These are phyloP conservation scores for Yamadazyma pseudoaaseri DNA, from an alignment of 1,139 yeast genomes.

Conservation along the genomic window DNA sequence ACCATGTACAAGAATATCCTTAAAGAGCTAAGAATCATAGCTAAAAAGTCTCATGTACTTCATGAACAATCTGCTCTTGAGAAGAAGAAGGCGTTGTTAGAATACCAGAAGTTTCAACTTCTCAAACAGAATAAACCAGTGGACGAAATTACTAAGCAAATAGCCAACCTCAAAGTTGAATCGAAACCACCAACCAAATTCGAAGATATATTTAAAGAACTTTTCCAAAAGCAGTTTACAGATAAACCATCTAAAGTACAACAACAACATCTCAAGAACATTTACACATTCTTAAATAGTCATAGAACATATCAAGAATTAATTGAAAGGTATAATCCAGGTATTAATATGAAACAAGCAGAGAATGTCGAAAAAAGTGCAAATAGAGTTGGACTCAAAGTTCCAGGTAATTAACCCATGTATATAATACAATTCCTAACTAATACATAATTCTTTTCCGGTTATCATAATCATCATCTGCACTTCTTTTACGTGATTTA, in stretches of 20 bases:
- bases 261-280: constrained; percentile 42
- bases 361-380: constrained; percentile 83
- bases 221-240: constrained; percentile 24
- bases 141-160: constrained; percentile 29
- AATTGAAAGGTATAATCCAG: constrained; percentile 84
- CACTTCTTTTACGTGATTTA: constrained; percentile 31
- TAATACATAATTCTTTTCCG: constrained; percentile 6
- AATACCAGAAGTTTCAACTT: constrained; percentile 54
- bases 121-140: constrained; percentile 40
- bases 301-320: constrained; percentile 80
- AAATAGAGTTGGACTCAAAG: constrained; percentile 70
- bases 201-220: constrained; percentile 21
- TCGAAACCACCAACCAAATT: constrained; percentile 12
- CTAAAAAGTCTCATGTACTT: constrained; percentile 39
- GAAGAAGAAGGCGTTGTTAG: constrained; percentile 50
- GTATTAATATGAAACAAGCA: constrained; percentile 70
- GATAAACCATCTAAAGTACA: constrained; percentile 13
- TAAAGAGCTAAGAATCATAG: constrained; percentile 46
- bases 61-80: constrained; percentile 47
- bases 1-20: constrained; percentile 22
- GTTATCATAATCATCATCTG: constrained; percentile 19
- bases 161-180: constrained; percentile 23
- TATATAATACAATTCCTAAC: neutral
- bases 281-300: constrained; percentile 56
- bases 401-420: constrained; percentile 20